These are phyloP conservation scores for Chlorella sp. DNA, from an alignment of 139 green algal species.

Conservation along the genomic window DNA sequence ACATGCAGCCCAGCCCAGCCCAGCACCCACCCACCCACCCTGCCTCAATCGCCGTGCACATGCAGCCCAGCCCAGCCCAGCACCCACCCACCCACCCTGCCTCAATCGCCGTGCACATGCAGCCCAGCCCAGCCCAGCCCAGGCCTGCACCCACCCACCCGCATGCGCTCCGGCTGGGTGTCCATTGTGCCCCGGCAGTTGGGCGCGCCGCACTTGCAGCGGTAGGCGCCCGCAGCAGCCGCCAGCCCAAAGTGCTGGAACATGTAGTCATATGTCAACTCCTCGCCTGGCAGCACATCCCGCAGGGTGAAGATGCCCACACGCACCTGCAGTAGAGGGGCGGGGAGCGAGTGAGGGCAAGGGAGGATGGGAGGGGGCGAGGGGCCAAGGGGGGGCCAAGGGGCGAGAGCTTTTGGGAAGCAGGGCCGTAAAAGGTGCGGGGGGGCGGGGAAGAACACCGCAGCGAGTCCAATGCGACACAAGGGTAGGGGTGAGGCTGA, in stretches of 20 bases:
- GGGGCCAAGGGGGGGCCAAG: background rate
- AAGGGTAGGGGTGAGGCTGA: too few species aligned
- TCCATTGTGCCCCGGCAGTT: conserved; percentile 89
- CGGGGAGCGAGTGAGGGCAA: background rate
- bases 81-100: too few species aligned
- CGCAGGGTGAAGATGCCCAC: conserved; percentile 63
- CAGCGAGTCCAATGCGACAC: too few species aligned
- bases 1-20: too few species aligned
- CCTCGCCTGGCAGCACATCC: conserved; percentile 73
- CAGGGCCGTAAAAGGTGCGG: too few species aligned
- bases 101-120: too few species aligned
- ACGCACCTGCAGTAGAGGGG: conserved; percentile 34
- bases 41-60: too few species aligned
- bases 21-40: too few species aligned
- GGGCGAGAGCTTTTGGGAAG: too few species aligned
- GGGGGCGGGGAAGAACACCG: background rate
- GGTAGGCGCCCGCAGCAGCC: conserved; percentile 45
- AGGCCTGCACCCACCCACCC: background rate
- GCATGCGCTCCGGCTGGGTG: conserved; percentile 51
- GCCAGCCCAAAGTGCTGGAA: conserved; percentile 64
- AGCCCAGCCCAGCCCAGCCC: too few species aligned
- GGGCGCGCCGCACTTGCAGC: conserved; percentile 84
- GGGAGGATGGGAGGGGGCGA: background rate
- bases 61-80: too few species aligned
- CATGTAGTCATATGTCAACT: conserved; percentile 92